A percentile compares a stretch with the other conserved stretches of the same genome.
Evolutionary conservation across 202 grass and related monocot genomes (phyloP).

Genomic region (Setaria italica): DNA sequence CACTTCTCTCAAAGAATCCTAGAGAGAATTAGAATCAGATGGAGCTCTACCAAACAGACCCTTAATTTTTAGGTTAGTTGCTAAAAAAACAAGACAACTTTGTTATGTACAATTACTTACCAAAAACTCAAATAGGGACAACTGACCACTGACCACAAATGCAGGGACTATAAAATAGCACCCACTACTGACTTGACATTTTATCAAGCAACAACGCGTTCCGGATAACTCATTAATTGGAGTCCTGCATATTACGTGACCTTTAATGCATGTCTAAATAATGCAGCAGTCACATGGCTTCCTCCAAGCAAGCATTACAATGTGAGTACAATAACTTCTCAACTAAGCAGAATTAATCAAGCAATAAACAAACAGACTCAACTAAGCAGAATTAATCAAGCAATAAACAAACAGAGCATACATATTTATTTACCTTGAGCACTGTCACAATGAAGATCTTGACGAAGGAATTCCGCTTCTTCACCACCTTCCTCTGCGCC

Average conservation of each 20-base stretch:
- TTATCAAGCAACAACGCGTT: conserved; percentile 4
- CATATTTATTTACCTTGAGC: conserved; percentile 67
- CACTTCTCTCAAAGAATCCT: too few species aligned
- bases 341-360: background rate
- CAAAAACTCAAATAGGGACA: conserved; percentile 2
- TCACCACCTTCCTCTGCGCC: conserved; percentile 53
- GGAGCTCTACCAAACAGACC: too few species aligned
- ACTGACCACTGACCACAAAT: background rate
- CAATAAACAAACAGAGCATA: conserved; percentile 23
- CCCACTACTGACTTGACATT: conserved; percentile 1
- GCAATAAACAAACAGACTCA: conserved; percentile 24
- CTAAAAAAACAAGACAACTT: background rate
- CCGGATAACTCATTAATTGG: background rate
- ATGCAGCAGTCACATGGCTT: background rate
- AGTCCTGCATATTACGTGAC: background rate
- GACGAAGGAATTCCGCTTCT: conserved; percentile 47
- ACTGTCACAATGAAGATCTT: conserved; percentile 59
- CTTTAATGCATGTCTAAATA: background rate
- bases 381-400: conserved; percentile 5
- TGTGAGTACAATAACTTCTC: background rate
- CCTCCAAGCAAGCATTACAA: background rate
- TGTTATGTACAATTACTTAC: background rate
- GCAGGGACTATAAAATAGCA: background rate
- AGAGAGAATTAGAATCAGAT: too few species aligned
- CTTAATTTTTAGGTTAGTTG: too few species aligned